Base-by-base conservation (phyloP, 202 grass and related monocot species). In the Carex sylvatica region DNA sequence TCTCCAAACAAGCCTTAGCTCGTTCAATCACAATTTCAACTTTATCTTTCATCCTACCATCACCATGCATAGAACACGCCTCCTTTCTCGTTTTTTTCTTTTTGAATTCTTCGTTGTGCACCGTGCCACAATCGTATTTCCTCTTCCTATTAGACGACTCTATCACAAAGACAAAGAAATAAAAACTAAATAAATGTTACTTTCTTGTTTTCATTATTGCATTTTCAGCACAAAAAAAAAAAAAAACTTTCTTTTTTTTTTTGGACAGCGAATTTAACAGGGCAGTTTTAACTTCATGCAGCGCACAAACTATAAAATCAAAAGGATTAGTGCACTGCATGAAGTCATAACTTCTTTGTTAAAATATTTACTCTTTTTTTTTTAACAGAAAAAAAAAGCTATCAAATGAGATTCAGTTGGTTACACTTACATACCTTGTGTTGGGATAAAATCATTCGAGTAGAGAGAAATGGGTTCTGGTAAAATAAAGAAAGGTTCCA, bases 121-220 rank as follows among this genome's bases (percentile, higher is more conserved):
- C 70, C 19, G 0, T 30, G 6, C 49, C 70, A 69, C 44, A 16
- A 64, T 70, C 77, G 14, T 10, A 82, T 53, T 82, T 88, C 61
- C 87, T 88, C 83, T 88, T 88, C 46, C 83, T 55, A 52, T 82
- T 88, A 51, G 83, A 82, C 2, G 83, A 88, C 19, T 35, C 87
- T 85, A 16, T 36, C 20, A 42, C 69, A 26, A 69, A 8, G 22
- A 35, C 18, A 59, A 44, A 13, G 14, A 38, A 47, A 19, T 1
- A 40, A 61, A 35, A 10, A 33, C 46, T 46, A 20, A 18, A 9
- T 51, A 20, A 30, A n/a, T 23, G 8, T 11, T 46, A 59, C 13
- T 67, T 35, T 35, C 16, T 13, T 63, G 38, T 24, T n/a, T 31
- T 6, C n/a, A 20, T 69, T 9, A 5, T 35, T 22, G 6, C 30